Evolutionary conservation across 768 basidiomycete genomes (phyloP).

Genomic region (Fomitopsis serialis): DNA sequence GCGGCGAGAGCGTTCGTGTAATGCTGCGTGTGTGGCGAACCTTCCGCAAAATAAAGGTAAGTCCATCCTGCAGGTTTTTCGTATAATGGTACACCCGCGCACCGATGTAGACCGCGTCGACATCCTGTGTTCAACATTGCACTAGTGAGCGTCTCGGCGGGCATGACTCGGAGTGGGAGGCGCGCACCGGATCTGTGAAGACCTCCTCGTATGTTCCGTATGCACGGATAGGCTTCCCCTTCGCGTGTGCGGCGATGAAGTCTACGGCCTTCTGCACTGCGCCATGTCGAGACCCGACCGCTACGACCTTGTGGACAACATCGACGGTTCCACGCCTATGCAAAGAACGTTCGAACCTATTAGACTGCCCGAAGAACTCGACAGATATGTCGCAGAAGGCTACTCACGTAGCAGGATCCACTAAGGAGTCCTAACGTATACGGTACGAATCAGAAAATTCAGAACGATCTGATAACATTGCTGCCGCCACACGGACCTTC

Average conservation of each 20-base stretch:
- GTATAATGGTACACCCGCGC: background rate
- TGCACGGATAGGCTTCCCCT: conserved; percentile 53
- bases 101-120: conserved; percentile 79
- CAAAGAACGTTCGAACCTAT: too few species aligned
- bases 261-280: conserved; percentile 58
- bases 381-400: too few species aligned
- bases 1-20: conserved; percentile 73
- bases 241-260: conserved; percentile 54
- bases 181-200: conserved; percentile 57
- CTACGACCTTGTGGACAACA: conserved; percentile 60
- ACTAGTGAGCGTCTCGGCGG: conserved; percentile 4
- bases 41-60: conserved; percentile 26
- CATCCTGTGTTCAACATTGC: conserved; percentile 37
- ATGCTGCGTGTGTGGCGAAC: conserved; percentile 83
- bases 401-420: conserved; percentile 70
- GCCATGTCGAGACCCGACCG: conserved; percentile 65
- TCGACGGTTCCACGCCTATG: conserved; percentile 61
- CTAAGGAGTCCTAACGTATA: conserved; percentile 69
- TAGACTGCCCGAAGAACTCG: too few species aligned
- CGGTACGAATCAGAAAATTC: background rate
- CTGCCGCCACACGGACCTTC: conserved; percentile 37
- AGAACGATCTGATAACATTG: background rate
- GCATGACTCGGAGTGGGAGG: background rate
- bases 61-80: background rate
- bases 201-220: conserved; percentile 75